These are phyloP conservation scores for Malassezia arunalokei DNA, from an alignment of 1,284 basidiomycete genomes.

Conservation along the genomic window DNA sequence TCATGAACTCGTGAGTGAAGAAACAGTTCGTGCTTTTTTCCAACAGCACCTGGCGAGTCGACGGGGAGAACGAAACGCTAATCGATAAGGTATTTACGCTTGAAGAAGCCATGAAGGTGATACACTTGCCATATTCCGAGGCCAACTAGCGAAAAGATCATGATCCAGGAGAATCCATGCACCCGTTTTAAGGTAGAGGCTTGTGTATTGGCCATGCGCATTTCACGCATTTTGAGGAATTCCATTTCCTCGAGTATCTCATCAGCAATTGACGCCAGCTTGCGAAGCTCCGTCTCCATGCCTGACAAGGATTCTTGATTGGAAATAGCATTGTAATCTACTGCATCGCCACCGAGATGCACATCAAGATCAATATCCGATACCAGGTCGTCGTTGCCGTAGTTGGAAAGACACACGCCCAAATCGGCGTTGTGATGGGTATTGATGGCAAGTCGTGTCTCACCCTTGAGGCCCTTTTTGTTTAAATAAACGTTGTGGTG, in stretches of 20 bases:
- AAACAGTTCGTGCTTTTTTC: conserved; percentile 46
- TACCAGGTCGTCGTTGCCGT: conserved; percentile 4
- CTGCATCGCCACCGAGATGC: conserved; percentile 93
- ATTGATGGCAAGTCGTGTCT: conserved; percentile 85
- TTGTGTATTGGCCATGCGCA: conserved; percentile 80
- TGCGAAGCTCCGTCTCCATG: conserved; percentile 94
- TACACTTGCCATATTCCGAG: conserved; percentile 88
- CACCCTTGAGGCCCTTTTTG: conserved; percentile 74
- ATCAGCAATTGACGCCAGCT: conserved; percentile 82
- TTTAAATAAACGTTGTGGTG: conserved; percentile 80
- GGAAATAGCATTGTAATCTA: conserved; percentile 98
- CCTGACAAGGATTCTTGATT: conserved; percentile 93
- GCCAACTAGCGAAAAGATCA: conserved; percentile 64
- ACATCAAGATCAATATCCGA: conserved; percentile 70
- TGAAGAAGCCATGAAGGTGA: conserved; percentile 86
- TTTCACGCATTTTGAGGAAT: conserved; percentile 79
- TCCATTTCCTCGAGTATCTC: conserved; percentile 88
- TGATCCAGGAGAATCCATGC: conserved; percentile 81
- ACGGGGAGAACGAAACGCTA: conserved; percentile 41
- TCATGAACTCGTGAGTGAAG: conserved; percentile 43
- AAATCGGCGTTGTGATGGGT: conserved; percentile 86
- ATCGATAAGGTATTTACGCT: conserved; percentile 92
- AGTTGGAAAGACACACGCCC: conserved; percentile 83
- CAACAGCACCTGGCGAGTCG: conserved; percentile 9
- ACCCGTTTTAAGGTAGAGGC: conserved; percentile 85